phyloP scores from a whole-genome alignment of 2,329 filamentous ascomycete species.

The Fusarium devonianum region DNA sequence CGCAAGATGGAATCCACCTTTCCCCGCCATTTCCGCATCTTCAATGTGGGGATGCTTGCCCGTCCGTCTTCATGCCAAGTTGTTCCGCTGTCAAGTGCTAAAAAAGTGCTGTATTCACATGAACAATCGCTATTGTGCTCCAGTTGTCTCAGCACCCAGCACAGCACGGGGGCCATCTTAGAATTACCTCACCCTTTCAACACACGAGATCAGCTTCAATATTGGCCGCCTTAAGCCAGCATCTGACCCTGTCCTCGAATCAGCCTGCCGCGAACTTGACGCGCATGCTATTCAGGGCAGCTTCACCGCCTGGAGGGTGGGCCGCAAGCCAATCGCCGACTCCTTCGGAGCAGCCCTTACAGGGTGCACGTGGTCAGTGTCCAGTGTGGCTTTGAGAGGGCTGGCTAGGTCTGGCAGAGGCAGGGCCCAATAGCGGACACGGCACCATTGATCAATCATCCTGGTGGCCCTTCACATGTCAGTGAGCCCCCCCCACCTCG shows the following conservation, averaged over 20 bases:
- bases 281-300: slow-evolving; percentile 15
- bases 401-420: not conserved
- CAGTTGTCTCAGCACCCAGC: not conserved
- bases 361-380: slow-evolving; percentile 31
- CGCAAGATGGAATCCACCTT: slow-evolving; percentile 26
- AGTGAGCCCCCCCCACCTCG: not conserved
- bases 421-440: no score
- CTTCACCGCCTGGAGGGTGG: slow-evolving; percentile 25
- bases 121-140: not conserved
- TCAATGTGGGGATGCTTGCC: slow-evolving; percentile 33
- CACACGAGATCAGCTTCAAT: not conserved
- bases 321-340: slow-evolving; percentile 17
- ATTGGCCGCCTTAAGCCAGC: slow-evolving; percentile 1
- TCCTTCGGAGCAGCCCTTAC: slow-evolving; percentile 2
- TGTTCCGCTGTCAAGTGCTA: slow-evolving; percentile 8
- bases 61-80: no score
- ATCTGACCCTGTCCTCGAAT: slow-evolving; percentile 18
- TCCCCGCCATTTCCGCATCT: slow-evolving; percentile 20
- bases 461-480: slow-evolving; percentile 28
- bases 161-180: no score
- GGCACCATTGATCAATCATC: slow-evolving; percentile 22
- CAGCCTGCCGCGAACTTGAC: not conserved
- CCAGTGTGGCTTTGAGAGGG: slow-evolving; percentile 13
- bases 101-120: slow-evolving; percentile 14
- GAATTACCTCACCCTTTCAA: no score